A percentile compares a stretch with the other conserved stretches of the same genome.
Conservation (phyloP, 2,329 filamentous ascomycete genomes). For the Escovopsis sp. region DNA sequence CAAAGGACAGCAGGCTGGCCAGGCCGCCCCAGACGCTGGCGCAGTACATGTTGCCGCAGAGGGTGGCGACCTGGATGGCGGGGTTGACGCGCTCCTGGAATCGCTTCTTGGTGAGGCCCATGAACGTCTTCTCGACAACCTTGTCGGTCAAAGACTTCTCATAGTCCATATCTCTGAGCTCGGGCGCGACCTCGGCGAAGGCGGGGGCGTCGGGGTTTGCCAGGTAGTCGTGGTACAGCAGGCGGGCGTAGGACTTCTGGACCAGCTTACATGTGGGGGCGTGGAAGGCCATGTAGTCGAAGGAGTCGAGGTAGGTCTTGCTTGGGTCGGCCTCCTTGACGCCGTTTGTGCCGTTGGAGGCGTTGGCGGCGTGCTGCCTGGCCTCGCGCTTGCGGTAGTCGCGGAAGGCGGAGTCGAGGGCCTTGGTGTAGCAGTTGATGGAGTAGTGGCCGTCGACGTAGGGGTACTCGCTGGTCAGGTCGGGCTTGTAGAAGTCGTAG, state of each 20-base stretch:
- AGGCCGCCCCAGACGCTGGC: conserved; percentile 65
- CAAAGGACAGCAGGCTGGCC: conserved; percentile 51
- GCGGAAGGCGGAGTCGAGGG: conserved; percentile 67
- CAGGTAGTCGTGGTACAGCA: conserved; percentile 78
- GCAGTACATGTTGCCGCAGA: conserved; percentile 58
- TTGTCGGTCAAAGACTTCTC: conserved; percentile 68
- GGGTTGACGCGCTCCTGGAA: conserved; percentile 66
- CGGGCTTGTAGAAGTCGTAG: conserved; percentile 86
- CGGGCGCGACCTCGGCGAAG: conserved; percentile 62
- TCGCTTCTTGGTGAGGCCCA: conserved; percentile 69
- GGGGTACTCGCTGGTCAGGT: conserved; percentile 75
- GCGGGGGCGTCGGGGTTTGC: conserved; percentile 48
- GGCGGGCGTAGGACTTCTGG: conserved; percentile 68
- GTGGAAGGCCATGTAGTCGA: conserved; percentile 75
- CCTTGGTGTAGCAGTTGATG: conserved; percentile 66
- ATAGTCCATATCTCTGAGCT: conserved; percentile 67
- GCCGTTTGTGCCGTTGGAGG: conserved; percentile 41
- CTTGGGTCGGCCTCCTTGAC: conserved; percentile 30
- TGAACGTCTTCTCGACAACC: conserved; percentile 74
- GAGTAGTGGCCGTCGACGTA: conserved; percentile 77
- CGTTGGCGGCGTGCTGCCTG: conserved; percentile 19
- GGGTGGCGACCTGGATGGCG: conserved; percentile 59
- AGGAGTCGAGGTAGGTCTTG: conserved; percentile 60
- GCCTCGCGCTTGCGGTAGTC: conserved; percentile 64
- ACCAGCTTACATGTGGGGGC: conserved; percentile 79